phyloP scores from a whole-genome alignment of 2,329 filamentous ascomycete species.

The Colletotrichum spaethianum region DNA sequence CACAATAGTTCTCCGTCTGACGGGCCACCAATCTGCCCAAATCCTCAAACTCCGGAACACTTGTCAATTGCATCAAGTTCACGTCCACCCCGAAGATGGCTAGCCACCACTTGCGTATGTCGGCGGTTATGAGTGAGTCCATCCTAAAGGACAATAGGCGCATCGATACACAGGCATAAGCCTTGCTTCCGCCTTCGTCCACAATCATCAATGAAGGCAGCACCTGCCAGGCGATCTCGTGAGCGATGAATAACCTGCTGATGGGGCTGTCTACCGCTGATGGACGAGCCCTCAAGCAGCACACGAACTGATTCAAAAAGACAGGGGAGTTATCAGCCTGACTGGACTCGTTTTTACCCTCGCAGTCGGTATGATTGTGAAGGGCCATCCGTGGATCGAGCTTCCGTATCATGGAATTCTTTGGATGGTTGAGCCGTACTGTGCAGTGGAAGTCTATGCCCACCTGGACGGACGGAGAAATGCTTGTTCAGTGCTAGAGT shows the following conservation, averaged over 20 bases:
- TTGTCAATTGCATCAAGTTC: slow-evolving; percentile 39
- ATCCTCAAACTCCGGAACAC: slow-evolving; percentile 8
- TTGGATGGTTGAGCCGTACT: not conserved
- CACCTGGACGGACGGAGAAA: slow-evolving; percentile 3
- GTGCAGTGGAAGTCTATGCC: slow-evolving; percentile 12
- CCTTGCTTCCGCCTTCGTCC: slow-evolving; percentile 42
- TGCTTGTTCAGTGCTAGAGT: slow-evolving; percentile 25
- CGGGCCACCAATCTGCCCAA: slow-evolving; percentile 2
- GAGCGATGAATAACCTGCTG: not conserved
- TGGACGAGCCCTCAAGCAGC: not conserved
- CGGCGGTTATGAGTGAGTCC: slow-evolving; percentile 43
- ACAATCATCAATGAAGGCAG: not conserved
- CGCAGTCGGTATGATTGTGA: not conserved
- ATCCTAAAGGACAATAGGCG: slow-evolving; percentile 34
- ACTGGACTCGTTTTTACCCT: not conserved
- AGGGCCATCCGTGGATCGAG: slow-evolving; percentile 18
- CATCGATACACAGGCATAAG: not conserved
- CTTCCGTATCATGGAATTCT: slow-evolving; percentile 20
- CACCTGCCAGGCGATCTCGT: not conserved
- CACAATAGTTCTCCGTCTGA: not conserved
- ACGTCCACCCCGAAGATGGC: slow-evolving; percentile 42
- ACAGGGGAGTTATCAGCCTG: not conserved
- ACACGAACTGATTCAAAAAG: not conserved
- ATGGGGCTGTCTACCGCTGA: not conserved
- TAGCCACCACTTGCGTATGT: slow-evolving; percentile 44